Base-by-base conservation (phyloP, 2,329 filamentous ascomycete genomes). In the Drechslerella coelobrocha region DNA sequence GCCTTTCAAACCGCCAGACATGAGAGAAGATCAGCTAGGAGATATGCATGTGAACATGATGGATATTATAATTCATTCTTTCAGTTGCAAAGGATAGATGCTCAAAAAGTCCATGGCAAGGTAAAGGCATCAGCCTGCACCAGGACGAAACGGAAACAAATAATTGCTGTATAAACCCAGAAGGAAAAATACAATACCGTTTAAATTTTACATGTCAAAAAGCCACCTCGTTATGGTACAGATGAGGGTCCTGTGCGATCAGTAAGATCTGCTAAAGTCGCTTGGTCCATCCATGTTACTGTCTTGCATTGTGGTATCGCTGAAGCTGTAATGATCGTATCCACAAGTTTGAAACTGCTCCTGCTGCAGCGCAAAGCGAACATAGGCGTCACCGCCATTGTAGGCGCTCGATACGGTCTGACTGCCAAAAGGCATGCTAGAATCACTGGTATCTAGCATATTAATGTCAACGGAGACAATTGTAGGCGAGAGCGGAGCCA, bases 201-300 rank as follows among this genome's bases (percentile, higher is more conserved):
- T 31, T 31, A 31, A 31, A 6, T 31, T 6, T 31, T 12, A 31
- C 6, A 31, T 31, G 29, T 6, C 6, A 54, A 57, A 47, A 27
- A 23, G 53, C 56, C 56, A 56, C 57, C 41, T 48, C 48, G 34
- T 61, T 45, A 53, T 53, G 31, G 37, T 61, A 61, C 57, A 61
- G 31, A 61, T 52, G 45, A 21, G 41, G 34, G 17, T 26, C 52
- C 24, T 61, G 26, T 34, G 6, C 6, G 6, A 31, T 31, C 29
- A 6, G 29, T 61, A 45, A n/a, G 37, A 10, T 31, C 19, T 31
- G 17, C 23, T 19, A 21, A 52, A 52, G 23, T 23, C 26, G 43
- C 31, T 24, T 9, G 34, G 17, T 17, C 34, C 26, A 27, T 54
- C 48, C 26, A 47, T 61, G 24, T 43, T 53, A 23, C 41, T 52